A percentile compares a stretch with the other conserved stretches of the same genome.
These are phyloP conservation scores for Fimicolochytrium jonesii DNA, from an alignment of 192 early-diverging fungal species.

Conservation along the genomic window DNA sequence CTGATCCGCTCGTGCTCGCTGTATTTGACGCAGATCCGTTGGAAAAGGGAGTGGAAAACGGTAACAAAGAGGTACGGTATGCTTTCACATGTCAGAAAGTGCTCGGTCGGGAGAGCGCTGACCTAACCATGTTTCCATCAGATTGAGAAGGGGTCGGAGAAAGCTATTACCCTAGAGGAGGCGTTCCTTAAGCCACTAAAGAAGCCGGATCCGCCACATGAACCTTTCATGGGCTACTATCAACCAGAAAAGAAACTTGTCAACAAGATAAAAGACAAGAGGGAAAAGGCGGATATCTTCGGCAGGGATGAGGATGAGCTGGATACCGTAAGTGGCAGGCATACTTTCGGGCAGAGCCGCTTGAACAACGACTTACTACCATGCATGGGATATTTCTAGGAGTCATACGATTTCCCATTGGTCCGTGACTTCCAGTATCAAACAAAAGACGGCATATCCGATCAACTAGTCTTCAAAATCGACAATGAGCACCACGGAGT, in stretches of 20 bases:
- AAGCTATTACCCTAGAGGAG: constrained; percentile 6
- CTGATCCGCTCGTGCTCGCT: constrained; percentile 9
- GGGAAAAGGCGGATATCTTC: not conserved
- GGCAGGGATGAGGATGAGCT: not conserved
- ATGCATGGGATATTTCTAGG: not conserved
- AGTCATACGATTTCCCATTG: not conserved
- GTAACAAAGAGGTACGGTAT: not conserved
- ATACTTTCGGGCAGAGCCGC: not conserved
- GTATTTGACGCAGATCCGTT: constrained; percentile 32
- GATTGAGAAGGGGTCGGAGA: constrained; percentile 3
- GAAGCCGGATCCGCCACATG: constrained; percentile 3
- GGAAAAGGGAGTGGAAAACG: constrained; percentile 14
- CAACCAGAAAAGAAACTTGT: not conserved
- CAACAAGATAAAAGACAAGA: not conserved
- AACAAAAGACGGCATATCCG: not conserved
- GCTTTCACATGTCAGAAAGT: not conserved
- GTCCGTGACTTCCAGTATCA: constrained; percentile 18
- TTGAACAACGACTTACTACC: not conserved
- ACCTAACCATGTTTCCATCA: not conserved
- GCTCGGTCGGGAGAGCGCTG: not conserved
- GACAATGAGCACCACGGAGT: constrained; percentile 3
- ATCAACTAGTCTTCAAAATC: constrained; percentile 6
- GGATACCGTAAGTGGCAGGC: not conserved
- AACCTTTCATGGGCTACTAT: constrained; percentile 25
- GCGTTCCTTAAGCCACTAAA: constrained; percentile 18